Evolutionary conservation across 2,329 filamentous ascomycete genomes (phyloP), one percentile per base, ranked within the genome.

Genomic region (Neonectria neomacrospora): DNA sequence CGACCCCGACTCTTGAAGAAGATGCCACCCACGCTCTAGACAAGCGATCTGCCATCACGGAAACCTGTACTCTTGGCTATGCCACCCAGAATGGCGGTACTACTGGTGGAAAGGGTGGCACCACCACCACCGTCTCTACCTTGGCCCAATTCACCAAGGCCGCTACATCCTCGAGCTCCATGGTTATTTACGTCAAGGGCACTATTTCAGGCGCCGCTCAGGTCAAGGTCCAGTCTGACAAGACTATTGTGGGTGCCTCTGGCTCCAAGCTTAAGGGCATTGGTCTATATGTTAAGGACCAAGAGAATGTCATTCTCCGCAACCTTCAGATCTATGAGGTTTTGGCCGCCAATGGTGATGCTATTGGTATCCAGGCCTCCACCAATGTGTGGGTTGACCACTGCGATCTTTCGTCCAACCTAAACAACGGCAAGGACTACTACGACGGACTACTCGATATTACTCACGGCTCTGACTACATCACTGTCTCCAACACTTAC

Each of bases 311-410:
- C 59, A 89, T 90, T 65, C 75, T 90, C 67, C 83, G 87, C 30
- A 90, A 90, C 80, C 73, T 90, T 64, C 83, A 82, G 62, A 86
- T 89, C 68, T 77, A 82, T 64, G 85, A 86, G 71, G 86, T 88
- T 37, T 50, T 54, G 32, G 87, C 87, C 8, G 74, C 76, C 22
- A 81, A 85, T 64, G 87, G 87, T 18, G 88, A 90, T 69, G 85
- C 85, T 58, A 83, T 90, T 68, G 84, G 82, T 65, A 85, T 90
- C 61, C 83, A 89, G 74, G 74, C 73, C 12, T 82, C 83, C 48
- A 85, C 75, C 60, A 88, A 89, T 67, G 80, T 88, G 71, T 91
- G 89, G 89, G 79, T 91, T 54, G 89, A 91, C 78, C 89, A 91
- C 79, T 82, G 83, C 73, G 88, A 91, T 67, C 81, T 91, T 20